A percentile compares a stretch with the other conserved stretches of the same genome.
phyloP scores from a whole-genome alignment of 768 basidiomycete genomes.

The Sistotremastrum niveocremeum region DNA sequence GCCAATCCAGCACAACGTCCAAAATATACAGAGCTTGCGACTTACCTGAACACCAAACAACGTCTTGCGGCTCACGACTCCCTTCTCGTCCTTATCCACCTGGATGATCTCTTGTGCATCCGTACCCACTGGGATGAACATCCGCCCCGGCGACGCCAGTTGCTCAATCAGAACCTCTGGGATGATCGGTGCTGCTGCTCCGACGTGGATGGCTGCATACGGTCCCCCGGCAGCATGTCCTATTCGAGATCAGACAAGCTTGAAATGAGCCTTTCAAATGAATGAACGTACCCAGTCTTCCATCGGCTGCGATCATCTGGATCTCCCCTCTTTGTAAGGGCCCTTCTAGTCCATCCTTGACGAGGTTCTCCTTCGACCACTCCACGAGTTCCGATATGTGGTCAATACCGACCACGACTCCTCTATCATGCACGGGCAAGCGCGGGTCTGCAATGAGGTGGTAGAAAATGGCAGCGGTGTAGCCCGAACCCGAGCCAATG shows the following conservation, averaged over 20 bases:
- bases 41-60: constrained; percentile 78
- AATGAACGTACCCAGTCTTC: constrained; percentile 46
- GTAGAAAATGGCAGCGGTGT: constrained; percentile 70
- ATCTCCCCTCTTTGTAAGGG: constrained; percentile 44
- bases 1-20: not conserved
- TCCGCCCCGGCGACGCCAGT: constrained; percentile 58
- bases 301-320: constrained; percentile 62
- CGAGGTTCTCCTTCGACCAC: constrained; percentile 55
- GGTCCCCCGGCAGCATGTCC: constrained; percentile 29
- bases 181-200: constrained; percentile 72
- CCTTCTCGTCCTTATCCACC: constrained; percentile 65
- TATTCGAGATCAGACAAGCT: constrained; percentile 12
- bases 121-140: constrained; percentile 88
- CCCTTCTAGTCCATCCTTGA: constrained; percentile 44
- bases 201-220: constrained; percentile 84
- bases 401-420: constrained; percentile 78
- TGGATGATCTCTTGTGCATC: constrained; percentile 44
- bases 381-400: constrained; percentile 72
- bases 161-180: constrained; percentile 67
- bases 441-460: constrained; percentile 39
- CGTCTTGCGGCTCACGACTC: constrained; percentile 45
- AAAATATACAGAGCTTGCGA: constrained; percentile 4
- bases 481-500: constrained; percentile 82
- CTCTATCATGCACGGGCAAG: constrained; percentile 9
- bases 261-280: not conserved